These are phyloP conservation scores for Ogataea ramenticola DNA, from an alignment of 805 yeast genomes.

Conservation along the genomic window DNA sequence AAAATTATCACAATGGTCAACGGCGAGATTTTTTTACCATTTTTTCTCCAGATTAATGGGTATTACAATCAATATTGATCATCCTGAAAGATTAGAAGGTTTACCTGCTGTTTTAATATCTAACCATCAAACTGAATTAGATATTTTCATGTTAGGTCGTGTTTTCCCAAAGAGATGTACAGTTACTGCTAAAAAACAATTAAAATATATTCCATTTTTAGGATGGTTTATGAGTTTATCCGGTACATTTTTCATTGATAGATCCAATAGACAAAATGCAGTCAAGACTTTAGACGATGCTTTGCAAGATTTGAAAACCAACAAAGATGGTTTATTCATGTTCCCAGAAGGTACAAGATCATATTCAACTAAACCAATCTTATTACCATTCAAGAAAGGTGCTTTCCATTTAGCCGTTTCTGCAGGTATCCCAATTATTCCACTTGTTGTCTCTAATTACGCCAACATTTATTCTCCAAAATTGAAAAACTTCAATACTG, in stretches of 20 bases:
- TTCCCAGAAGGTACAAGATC: constrained; percentile 99
- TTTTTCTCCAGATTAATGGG: constrained; percentile 59
- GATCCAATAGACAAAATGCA: constrained; percentile 71
- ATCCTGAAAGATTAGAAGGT: constrained; percentile 50
- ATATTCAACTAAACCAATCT: constrained; percentile 53
- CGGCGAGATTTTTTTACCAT: constrained; percentile 75
- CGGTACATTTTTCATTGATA: constrained; percentile 87
- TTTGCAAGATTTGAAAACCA: constrained; percentile 47
- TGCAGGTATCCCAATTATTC: constrained; percentile 83
- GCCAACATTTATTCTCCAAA: constrained; percentile 61
- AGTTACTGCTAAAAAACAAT: constrained; percentile 84
- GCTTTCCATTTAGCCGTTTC: constrained; percentile 97
- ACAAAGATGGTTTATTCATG: constrained; percentile 73
- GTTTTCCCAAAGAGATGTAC: constrained; percentile 84
- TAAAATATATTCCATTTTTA: constrained; percentile 78
- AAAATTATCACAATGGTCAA: constrained; percentile 79
- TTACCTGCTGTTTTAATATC: constrained; percentile 76
- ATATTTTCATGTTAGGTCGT: constrained; percentile 72
- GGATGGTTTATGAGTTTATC: constrained; percentile 96
- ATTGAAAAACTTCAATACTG: constrained; percentile 60
- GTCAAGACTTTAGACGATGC: constrained; percentile 69
- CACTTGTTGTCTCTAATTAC: constrained; percentile 82
- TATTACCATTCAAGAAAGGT: constrained; percentile 92
- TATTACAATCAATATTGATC: constrained; percentile 59
- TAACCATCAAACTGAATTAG: constrained; percentile 89